phyloP scores from a whole-genome alignment of 2,329 filamentous ascomycete species.

The Periconia digitata region DNA sequence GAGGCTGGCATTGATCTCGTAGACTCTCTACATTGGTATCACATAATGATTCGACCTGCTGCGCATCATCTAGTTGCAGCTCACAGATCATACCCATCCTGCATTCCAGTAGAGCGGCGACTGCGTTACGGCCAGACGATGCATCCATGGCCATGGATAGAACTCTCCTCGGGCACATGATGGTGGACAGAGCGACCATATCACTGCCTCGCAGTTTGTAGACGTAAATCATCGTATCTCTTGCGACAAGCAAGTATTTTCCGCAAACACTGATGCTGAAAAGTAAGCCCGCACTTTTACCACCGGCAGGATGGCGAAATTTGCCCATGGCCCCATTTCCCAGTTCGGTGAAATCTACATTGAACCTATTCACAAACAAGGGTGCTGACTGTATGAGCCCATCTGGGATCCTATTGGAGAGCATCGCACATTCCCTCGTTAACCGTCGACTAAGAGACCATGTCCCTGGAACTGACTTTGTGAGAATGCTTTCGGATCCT shows the following conservation, averaged over 20 bases:
- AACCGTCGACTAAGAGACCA: conserved; percentile 51
- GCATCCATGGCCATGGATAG: conserved; percentile 66
- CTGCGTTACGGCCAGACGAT: conserved; percentile 55
- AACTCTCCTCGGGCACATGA: conserved; percentile 60
- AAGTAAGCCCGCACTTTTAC: conserved; percentile 31
- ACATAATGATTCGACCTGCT: conserved; percentile 2
- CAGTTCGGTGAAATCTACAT: conserved; percentile 41
- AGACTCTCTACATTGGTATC: conserved; percentile 16
- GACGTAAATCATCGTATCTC: conserved; percentile 58
- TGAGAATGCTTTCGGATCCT: not conserved
- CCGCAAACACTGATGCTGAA: conserved; percentile 62
- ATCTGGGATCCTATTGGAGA: conserved; percentile 44
- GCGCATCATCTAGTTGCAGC: conserved; percentile 16
- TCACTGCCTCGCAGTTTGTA: conserved; percentile 50
- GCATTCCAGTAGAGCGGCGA: conserved; percentile 62
- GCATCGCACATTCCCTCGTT: conserved; percentile 54
- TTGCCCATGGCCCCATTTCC: conserved; percentile 20
- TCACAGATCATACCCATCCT: conserved; percentile 65
- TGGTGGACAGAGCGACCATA: conserved; percentile 52
- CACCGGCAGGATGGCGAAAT: conserved; percentile 1
- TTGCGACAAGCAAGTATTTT: conserved; percentile 58
- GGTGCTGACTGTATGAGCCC: conserved; percentile 14
- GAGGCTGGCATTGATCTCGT: conserved; percentile 8
- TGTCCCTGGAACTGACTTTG: conserved; percentile 14
- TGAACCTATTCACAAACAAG: conserved; percentile 11